Percentiles rank a stretch among this genome's conserved stretches.
Evolutionary conservation across 139 green algal species (phyloP).

Genomic region (Nannochloris sp.): DNA sequence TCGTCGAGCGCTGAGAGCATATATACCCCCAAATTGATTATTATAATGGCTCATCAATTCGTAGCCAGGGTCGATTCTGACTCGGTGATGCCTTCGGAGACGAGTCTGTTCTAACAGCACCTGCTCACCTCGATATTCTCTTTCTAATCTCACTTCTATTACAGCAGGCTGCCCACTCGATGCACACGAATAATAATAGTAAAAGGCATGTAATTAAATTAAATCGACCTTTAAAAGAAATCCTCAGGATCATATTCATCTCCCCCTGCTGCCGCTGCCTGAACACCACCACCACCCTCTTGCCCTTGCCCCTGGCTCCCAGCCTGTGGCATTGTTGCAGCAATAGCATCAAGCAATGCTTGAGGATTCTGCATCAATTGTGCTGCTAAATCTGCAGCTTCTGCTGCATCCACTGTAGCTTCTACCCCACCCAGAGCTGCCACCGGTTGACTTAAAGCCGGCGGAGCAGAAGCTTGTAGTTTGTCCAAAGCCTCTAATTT

Average conservation of each 20-base stretch:
- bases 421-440: neutral
- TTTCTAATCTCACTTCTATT: too few species aligned
- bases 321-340: neutral
- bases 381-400: slow-evolving; percentile 15
- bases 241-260: too few species aligned
- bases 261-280: too few species aligned
- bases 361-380: slow-evolving; percentile 11
- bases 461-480: too few species aligned
- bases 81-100: neutral
- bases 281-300: neutral
- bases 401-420: neutral
- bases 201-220: too few species aligned
- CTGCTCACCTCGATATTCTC: too few species aligned
- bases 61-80: neutral
- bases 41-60: neutral
- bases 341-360: slow-evolving; percentile 19
- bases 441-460: too few species aligned
- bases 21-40: neutral
- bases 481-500: neutral
- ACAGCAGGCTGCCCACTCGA: too few species aligned
- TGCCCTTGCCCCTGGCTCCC: neutral
- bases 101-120: neutral
- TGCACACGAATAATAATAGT: too few species aligned
- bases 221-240: too few species aligned
- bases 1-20: neutral